Evolutionary conservation across 495 filamentous ascomycete species (phyloP).

Genomic region (Parmelia sp.): DNA sequence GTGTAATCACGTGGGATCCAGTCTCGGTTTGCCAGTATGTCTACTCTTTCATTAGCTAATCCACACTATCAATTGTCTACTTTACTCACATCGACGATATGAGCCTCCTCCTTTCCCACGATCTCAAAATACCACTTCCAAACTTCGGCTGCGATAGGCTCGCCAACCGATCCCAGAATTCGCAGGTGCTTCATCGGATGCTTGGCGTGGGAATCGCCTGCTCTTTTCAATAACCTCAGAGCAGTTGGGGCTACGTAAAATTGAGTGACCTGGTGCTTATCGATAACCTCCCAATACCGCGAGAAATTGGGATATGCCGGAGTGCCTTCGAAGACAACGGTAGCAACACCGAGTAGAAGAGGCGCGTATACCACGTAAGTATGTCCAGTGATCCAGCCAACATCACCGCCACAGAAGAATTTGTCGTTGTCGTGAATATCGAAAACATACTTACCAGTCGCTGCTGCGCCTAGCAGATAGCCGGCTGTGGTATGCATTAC

Average conservation of each 20-base stretch:
- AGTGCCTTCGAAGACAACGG: slow-evolving; percentile 98
- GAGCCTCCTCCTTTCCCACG: slow-evolving; percentile 88
- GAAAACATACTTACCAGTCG: slow-evolving; percentile 97
- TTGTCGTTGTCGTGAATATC: slow-evolving; percentile 90
- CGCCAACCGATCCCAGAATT: slow-evolving; percentile 92
- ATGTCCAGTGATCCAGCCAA: slow-evolving; percentile 99
- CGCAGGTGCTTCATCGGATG: slow-evolving; percentile 82
- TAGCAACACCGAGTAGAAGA: slow-evolving; percentile 83
- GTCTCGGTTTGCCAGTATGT: slow-evolving; percentile 99
- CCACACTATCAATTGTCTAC: not conserved
- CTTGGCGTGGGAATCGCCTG: slow-evolving; percentile 85
- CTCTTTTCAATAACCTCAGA: slow-evolving; percentile 85
- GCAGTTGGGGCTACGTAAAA: slow-evolving; percentile 99
- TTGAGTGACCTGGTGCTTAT: slow-evolving; percentile 89
- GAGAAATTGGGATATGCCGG: slow-evolving; percentile 97
- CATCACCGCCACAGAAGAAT: slow-evolving; percentile 97
- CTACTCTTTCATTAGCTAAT: slow-evolving; percentile 40
- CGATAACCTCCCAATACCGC: slow-evolving; percentile 97
- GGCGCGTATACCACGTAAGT: slow-evolving; percentile 98
- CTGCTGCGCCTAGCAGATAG: slow-evolving; percentile 85
- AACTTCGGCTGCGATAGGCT: slow-evolving; percentile 96
- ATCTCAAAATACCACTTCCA: slow-evolving; percentile 99
- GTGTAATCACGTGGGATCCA: slow-evolving; percentile 78
- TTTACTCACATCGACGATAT: slow-evolving; percentile 80
- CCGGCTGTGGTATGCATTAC: slow-evolving; percentile 97